Percentiles rank a stretch among this genome's conserved stretches.
These are phyloP conservation scores for Nakaseomyces glabratus DNA, from an alignment of 1,139 yeast species.

Conservation along the genomic window DNA sequence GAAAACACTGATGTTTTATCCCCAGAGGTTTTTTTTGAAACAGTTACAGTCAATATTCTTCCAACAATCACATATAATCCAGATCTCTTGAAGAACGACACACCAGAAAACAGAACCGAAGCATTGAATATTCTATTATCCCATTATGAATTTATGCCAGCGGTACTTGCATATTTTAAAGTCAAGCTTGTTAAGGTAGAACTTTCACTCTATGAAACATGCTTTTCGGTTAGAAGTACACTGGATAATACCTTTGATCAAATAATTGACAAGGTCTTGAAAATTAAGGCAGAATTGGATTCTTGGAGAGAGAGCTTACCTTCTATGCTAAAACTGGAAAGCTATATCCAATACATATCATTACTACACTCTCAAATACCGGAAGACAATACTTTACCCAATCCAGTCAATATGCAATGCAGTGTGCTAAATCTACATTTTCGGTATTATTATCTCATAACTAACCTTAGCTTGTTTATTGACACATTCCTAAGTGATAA, in stretches of 20 bases:
- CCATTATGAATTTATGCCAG: constrained; percentile 17
- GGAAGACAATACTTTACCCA: constrained; percentile 15
- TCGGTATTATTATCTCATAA: constrained; percentile 15
- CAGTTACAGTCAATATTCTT: constrained; percentile 12
- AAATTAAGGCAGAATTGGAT: constrained; percentile 14
- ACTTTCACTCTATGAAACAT: constrained; percentile 13
- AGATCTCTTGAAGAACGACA: constrained; percentile 10
- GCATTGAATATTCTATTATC: constrained; percentile 13
- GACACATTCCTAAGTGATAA: constrained; percentile 20
- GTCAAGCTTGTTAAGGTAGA: constrained; percentile 16
- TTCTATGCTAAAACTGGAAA: constrained; percentile 19
- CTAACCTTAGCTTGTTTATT: constrained; percentile 16
- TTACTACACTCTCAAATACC: constrained; percentile 17
- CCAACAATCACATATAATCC: constrained; percentile 13
- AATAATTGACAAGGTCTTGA: constrained; percentile 16
- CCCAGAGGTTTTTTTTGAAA: constrained; percentile 17
- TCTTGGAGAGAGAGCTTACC: constrained; percentile 23
- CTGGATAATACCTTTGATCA: constrained; percentile 19
- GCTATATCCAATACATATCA: constrained; percentile 20
- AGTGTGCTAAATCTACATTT: constrained; percentile 20
- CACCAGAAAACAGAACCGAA: constrained; percentile 8
- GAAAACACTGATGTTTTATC: constrained; percentile 19
- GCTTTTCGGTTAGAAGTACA: constrained; percentile 19
- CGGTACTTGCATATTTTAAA: constrained; percentile 19
- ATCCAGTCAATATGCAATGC: constrained; percentile 18